Percentiles rank a stretch among this genome's conserved stretches.
Evolutionary conservation across 2,329 filamentous ascomycete genomes (phyloP).

Genomic region (Aspergillus niger): DNA sequence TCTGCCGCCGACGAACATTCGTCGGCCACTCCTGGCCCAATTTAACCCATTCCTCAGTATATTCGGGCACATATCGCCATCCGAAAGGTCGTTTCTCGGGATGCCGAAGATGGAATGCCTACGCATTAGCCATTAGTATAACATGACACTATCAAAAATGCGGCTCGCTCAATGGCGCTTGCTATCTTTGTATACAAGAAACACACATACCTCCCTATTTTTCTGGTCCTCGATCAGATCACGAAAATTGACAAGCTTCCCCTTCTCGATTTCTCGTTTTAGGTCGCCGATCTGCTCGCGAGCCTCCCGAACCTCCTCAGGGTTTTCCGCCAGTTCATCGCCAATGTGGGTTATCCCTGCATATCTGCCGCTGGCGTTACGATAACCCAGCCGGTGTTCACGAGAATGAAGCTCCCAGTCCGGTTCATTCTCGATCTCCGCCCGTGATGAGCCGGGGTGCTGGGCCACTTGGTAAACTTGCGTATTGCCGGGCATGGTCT

Average conservation of each 20-base stretch:
- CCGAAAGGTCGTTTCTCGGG: constrained; percentile 49
- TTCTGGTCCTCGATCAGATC: constrained; percentile 31
- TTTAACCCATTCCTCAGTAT: constrained; percentile 54
- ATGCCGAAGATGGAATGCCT: constrained; percentile 49
- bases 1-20: constrained; percentile 31
- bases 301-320: constrained; percentile 22
- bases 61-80: constrained; percentile 55
- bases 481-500: background rate
- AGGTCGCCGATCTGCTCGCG: constrained; percentile 23
- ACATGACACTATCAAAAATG: background rate
- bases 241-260: constrained; percentile 28
- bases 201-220: constrained; percentile 14
- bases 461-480: background rate
- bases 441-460: background rate
- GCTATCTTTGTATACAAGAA: background rate
- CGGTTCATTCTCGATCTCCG: background rate
- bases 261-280: constrained; percentile 24
- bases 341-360: constrained; percentile 1
- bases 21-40: constrained; percentile 52
- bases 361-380: background rate
- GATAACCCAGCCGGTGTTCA: background rate
- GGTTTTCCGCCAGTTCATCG: constrained; percentile 24
- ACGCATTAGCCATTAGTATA: background rate
- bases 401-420: background rate
- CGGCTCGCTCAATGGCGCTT: too few species aligned